Base-by-base conservation (phyloP, 176 grass and related monocot genomes). In the Phragmites australis region DNA sequence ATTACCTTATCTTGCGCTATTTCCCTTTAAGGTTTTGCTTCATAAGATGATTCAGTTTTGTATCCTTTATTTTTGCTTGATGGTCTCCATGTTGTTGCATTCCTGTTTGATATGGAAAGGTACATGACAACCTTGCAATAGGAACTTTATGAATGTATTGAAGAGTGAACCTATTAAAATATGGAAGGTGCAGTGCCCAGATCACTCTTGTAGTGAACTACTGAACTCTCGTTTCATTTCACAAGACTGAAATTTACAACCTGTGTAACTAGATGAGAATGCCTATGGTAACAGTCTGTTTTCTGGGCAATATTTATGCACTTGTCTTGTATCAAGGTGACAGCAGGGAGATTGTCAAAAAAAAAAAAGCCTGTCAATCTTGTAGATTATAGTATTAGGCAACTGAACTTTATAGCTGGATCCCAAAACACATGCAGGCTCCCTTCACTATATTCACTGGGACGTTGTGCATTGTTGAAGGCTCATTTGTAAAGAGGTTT, bases 11-110 rank as follows among this genome's bases (percentile, higher is more conserved):
- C 61, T 75, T 34, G 40, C 15, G 53, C 60, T 75, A 69, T 68
- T 78, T 83, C 23, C 45, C 64, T 53, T 81, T 1, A 68, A 71
- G 77, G 14, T 67, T 74, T 72, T 82, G 21, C 48, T 83, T 70
- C 14, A 46, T 80, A 23, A 65, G 46, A 63, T 71, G 26, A 78
- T 40, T 66, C 15, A 26, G n/a, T 8, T 26, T 66, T 34, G 14
- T 27, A 53, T 79, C 14, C 41, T 4, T 79, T 51, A 39, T 79
- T 39, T 37, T 40, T 10, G 4, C 22, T 21, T 37, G 66, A 49
- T 66, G 21, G 21, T 68, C 16, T 69, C 34, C 22, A 27, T 53
- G 4, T 80, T 79, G 25, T 79, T 79, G 7, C 64, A 52, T 45
- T 80, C 10, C 77, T 68, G 19, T 55, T 53, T 27, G 34, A 25